Conservation (phyloP, 305 asterid species). For the Fraxinus baroniana region DNA sequence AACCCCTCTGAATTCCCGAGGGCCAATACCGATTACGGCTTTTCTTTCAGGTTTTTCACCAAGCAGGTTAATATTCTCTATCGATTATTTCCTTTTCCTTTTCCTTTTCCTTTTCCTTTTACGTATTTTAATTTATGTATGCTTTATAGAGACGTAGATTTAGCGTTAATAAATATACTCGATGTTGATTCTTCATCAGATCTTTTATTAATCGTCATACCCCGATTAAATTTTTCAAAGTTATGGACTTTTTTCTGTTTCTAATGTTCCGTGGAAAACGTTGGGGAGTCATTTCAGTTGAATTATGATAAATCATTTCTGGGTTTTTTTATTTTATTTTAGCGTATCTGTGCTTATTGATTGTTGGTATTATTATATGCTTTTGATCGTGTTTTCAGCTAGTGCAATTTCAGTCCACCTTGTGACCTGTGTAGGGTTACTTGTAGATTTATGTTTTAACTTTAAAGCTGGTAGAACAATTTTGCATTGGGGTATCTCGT, state of each 20-base stretch:
- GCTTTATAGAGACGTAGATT: slow-evolving; percentile 16
- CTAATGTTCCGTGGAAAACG: neutral
- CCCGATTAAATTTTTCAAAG: neutral
- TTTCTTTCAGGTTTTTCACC: neutral
- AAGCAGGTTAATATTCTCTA: neutral
- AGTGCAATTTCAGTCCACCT: neutral
- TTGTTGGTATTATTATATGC: neutral
- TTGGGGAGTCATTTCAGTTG: neutral
- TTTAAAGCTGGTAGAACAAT: neutral
- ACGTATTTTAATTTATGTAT: slow-evolving; percentile 1
- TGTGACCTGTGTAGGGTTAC: neutral
- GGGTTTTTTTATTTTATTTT: neutral
- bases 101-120: neutral
- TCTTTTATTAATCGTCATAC: slow-evolving; percentile 24
- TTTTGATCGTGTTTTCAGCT: neutral
- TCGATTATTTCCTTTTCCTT: neutral
- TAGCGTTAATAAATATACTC: slow-evolving; percentile 1
- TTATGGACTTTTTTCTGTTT: neutral
- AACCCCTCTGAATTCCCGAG: neutral
- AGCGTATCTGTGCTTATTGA: neutral
- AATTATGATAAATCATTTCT: slow-evolving; percentile 17
- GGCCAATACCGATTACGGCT: neutral
- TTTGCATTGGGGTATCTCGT: neutral
- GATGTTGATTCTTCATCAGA: slow-evolving; percentile 25
- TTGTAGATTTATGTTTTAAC: neutral